phyloP scores from a whole-genome alignment of 2,329 filamentous ascomycete genomes.

The Amauroascus niger region DNA sequence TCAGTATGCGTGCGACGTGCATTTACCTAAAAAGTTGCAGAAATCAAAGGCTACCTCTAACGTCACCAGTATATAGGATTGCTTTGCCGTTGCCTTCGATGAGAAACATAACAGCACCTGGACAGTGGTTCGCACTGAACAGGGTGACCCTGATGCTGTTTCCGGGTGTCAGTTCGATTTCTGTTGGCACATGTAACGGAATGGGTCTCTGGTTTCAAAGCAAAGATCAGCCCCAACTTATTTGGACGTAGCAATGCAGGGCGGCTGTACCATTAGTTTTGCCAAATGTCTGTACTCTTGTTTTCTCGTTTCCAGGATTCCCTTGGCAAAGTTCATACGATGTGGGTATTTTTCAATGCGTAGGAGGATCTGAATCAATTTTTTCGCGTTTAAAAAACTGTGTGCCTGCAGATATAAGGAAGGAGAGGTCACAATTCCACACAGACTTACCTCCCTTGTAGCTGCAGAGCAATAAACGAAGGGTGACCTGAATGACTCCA shows the following conservation, averaged over 20 bases:
- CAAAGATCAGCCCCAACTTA: neutral
- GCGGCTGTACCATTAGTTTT: constrained; percentile 49
- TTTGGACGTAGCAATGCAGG: constrained; percentile 1
- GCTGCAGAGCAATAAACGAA: constrained; percentile 87
- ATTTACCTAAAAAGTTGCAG: neutral
- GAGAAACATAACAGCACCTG: constrained; percentile 84
- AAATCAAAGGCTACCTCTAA: constrained; percentile 45
- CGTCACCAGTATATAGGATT: constrained; percentile 80
- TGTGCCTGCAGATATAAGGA: neutral
- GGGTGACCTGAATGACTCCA: constrained; percentile 64
- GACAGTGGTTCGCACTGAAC: constrained; percentile 85
- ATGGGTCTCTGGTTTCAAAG: constrained; percentile 54
- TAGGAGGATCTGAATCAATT: constrained; percentile 51
- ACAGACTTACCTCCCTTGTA: constrained; percentile 53
- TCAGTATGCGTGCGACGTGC: too few relatives aligned
- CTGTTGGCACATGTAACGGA: constrained; percentile 68
- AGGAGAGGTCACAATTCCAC: neutral
- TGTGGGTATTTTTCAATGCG: constrained; percentile 68
- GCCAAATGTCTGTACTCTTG: constrained; percentile 68
- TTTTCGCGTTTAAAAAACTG: too few relatives aligned
- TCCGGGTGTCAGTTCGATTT: constrained; percentile 61
- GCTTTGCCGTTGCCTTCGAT: constrained; percentile 65
- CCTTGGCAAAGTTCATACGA: constrained; percentile 69
- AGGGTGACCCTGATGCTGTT: constrained; percentile 68
- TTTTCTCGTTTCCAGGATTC: constrained; percentile 63